Evolutionary conservation across 2,329 filamentous ascomycete species (phyloP), one percentile per base, ranked within the genome.

Genomic region (Colletotrichum sp.): DNA sequence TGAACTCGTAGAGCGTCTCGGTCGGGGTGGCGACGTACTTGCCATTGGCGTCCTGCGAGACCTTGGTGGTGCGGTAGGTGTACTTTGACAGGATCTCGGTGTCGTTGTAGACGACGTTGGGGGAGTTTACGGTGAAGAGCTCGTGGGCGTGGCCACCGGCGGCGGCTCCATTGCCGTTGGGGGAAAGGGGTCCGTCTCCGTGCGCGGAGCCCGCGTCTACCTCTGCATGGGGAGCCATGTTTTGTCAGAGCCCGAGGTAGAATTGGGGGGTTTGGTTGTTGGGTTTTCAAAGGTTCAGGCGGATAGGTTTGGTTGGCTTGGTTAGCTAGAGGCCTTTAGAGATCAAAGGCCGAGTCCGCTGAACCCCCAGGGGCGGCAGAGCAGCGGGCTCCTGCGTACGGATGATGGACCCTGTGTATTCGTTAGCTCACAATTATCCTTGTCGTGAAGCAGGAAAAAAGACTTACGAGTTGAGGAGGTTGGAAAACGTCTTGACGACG

Each of bases 401-500:
- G 95, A 92, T 98, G 94, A 89, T 98, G 96, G 87, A 93, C 92
- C 86, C 96, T 98, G 85, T 76, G 73, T 38, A 0, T 61, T 85
- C 78, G 84, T 82, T 66, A 77, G 18, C 10, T 18, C 57, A 12
- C 30, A 32, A 1, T 12, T 32, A 32, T 24, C n/a, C n/a, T n/a
- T n/a, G n/a, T n/a, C n/a, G n/a, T n/a, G n/a, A n/a, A n/a, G n/a
- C n/a, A n/a, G n/a, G n/a, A n/a, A n/a, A n/a, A n/a, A 15, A 28
- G 65, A 84, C 95, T 86, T 92, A 98, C 96, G 96, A 98, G 92
- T 97, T 97, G 82, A 98, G 94, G 82, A 98, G 94, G 89, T 98
- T 98, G 91, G 96, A 96, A 94, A 98, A 98, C 96, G 95, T 98
- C 89, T 95, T 98, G 95, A 91, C 94, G 93, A 87, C 85, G 83